Base-by-base conservation (phyloP, 768 basidiomycete genomes). In the Gautieria morchelliformis region DNA sequence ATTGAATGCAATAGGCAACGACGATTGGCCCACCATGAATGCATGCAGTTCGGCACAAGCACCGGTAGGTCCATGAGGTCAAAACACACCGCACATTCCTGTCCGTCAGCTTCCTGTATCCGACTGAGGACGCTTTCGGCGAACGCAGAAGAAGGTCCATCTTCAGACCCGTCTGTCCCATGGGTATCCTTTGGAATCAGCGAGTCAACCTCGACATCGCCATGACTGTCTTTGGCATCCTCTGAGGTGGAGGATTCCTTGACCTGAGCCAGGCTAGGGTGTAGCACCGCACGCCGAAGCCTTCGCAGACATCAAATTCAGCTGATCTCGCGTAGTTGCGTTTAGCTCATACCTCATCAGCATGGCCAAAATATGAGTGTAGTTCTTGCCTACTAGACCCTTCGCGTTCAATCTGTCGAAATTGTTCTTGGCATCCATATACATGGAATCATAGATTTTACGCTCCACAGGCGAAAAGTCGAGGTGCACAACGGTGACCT, bases 361-460 rank as follows among this genome's bases (percentile, higher is more conserved):
- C 87, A 95, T 93, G 12, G 93, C 91, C 63, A 97, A 78, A 66
- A 93, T 91, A 68, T 90, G 83, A 19, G 89, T 87, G 68, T 88
- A 87, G 63, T 92, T 91, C 66, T 81, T 88, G 62, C 83, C 81
- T 32, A 90, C 74, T 2, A 85, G 72, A 4, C 93, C 93, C 67
- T 86, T 86, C 4, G 83, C 84, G 61, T 83, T 84, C 19, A 94
- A 75, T 56, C 80, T 80, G 53, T 93, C 85, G 66, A 93, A 97
- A 60, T 84, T 81, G 45, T 75, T 74, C 70, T 93, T 95, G 2
- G 84, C 91, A 41, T 85, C 79, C 54, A 75, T 70, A 68, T 89
- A 95, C 53, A 95, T 82, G 7, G 86, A 86, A 65, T 93, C 85
- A 68, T 98, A 98, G 37, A 97, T 85, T 69, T 83, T 89, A 56